These are phyloP conservation scores for Pecoramyces ruminantium DNA, from an alignment of 192 early-diverging fungal genomes.

Conservation along the genomic window DNA sequence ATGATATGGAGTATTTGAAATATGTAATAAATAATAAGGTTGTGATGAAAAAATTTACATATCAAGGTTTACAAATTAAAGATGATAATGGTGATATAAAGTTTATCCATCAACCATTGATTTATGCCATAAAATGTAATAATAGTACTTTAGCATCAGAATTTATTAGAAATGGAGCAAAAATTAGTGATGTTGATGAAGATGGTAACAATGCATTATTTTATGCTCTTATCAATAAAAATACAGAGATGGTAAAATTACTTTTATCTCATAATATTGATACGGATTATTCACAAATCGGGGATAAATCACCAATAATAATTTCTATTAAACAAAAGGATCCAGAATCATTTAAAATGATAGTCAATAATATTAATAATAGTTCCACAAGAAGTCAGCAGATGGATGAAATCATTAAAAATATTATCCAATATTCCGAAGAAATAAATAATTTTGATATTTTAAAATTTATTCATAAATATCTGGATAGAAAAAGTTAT, in stretches of 20 bases:
- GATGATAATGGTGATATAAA: not conserved
- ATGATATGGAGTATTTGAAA: not conserved
- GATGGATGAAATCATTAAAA: not conserved
- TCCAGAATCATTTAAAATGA: not conserved
- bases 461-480: not conserved
- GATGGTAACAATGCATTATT: not conserved
- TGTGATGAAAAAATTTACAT: not conserved
- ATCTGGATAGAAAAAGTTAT: not conserved
- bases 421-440: not conserved
- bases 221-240: not conserved
- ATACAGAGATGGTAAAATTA: not conserved
- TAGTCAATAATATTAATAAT: not conserved
- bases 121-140: not conserved
- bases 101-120: not conserved
- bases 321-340: not conserved
- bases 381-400: not conserved
- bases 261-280: not conserved
- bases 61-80: not conserved
- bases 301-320: not conserved
- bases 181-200: not conserved
- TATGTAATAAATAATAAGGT: not conserved
- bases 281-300: not conserved
- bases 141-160: not conserved
- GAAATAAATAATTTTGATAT: not conserved
- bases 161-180: not conserved